Base-by-base conservation (phyloP, 306 rosid species). In the Glycine soja region DNA sequence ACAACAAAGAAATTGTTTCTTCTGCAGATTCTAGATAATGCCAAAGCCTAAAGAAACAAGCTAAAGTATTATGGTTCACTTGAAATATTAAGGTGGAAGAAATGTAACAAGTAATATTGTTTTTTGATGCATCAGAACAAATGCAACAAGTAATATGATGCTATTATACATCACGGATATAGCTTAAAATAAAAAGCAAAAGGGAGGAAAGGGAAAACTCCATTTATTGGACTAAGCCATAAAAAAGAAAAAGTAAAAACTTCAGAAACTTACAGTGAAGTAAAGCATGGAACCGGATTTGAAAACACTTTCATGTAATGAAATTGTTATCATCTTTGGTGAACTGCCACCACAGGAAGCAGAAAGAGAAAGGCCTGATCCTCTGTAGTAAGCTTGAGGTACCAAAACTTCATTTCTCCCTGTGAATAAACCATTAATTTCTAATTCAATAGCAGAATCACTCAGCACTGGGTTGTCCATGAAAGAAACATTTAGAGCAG, bases 221-320 rank as follows among this genome's bases (percentile, higher is more conserved):
- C 62, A 73, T 34, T 50, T 46, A 79, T 10, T 54, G 38, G 36
- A 70, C 52, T 54, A 84, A 51, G 47, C 67, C 43, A 56, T 61
- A 50, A 14, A 18, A 48, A 67, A 51, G 1, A 24, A 24, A 24
- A 24, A 70, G 46, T 18, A 18, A 50, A 78, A 61, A 19, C 2
- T 34, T 59, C 16, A 59, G 64, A 69, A 89, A 87, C 97, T 87
- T 86, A 93, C 97, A 46, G 80, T 67, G 76, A 88, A 92, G 82
- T 87, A 84, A 77, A 86, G 89, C 56, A 54, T 78, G 56, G 94
- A 90, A 54, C 85, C 89, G 0, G 97, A 95, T 82, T 90, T 86
- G 74, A 95, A 84, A 74, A 95, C 91, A 61, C 80, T 78, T 88
- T 93, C 97, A 73, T 93, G 95, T 47, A 93, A 19, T 24, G 97